phyloP scores from a whole-genome alignment of 495 filamentous ascomycete species.

The Xylaria intraflava region DNA sequence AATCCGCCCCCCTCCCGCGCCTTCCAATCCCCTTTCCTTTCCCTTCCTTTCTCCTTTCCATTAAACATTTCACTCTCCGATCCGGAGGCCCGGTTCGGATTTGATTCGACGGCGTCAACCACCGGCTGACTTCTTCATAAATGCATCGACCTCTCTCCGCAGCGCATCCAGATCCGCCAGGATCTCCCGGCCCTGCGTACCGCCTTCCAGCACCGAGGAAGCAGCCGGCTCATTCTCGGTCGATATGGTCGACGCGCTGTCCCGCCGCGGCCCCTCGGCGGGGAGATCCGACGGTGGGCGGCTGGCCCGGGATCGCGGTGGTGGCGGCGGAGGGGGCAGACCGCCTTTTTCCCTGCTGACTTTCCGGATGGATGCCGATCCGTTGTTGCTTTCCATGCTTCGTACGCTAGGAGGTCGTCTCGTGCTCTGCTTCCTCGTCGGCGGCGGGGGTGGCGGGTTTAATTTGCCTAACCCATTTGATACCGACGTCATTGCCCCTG shows the following conservation, averaged over 20 bases:
- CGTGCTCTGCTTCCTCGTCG: constrained; percentile 33
- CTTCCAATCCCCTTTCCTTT: too few relatives aligned
- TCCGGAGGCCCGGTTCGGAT: too few relatives aligned
- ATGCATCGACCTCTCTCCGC: constrained; percentile 65
- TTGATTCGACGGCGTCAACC: neutral
- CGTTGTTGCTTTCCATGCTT: constrained; percentile 30
- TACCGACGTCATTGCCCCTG: constrained; percentile 9
- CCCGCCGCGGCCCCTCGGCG: constrained; percentile 14
- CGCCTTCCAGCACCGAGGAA: neutral
- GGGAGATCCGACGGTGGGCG: constrained; percentile 40
- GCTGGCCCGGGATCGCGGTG: constrained; percentile 53
- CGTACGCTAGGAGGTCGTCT: constrained; percentile 32
- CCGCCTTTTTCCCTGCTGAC: constrained; percentile 23
- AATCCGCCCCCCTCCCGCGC: too few relatives aligned
- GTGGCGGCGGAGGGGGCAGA: constrained; percentile 47
- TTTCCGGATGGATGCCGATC: constrained; percentile 15
- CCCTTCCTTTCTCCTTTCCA: too few relatives aligned
- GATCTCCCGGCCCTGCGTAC: constrained; percentile 41
- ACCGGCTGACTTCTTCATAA: constrained; percentile 43
- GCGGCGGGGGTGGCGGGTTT: constrained; percentile 39
- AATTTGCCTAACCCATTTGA: constrained; percentile 26
- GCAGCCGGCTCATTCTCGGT: constrained; percentile 21
- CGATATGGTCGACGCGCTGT: constrained; percentile 8
- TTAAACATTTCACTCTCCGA: too few relatives aligned
- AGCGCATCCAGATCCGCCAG: constrained; percentile 61